These are phyloP conservation scores for Linum trigynum DNA, from an alignment of 345 rosid species.

Conservation along the genomic window DNA sequence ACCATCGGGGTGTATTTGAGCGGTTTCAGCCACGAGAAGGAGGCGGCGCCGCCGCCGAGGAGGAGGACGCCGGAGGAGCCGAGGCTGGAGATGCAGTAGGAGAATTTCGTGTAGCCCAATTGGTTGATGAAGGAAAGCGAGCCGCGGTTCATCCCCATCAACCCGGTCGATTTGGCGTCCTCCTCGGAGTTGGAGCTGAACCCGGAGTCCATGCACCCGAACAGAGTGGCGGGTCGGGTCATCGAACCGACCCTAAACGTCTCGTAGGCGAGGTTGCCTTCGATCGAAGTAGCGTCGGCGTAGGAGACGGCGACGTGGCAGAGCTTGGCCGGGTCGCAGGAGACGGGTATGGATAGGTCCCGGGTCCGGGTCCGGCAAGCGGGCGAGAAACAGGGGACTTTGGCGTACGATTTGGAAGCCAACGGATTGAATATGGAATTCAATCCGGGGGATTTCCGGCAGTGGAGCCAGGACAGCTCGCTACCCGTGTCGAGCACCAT, in stretches of 20 bases:
- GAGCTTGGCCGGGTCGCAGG: slow-evolving; percentile 33
- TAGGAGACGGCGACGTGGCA: slow-evolving; percentile 52
- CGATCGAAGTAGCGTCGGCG: slow-evolving; percentile 49
- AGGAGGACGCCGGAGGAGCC: slow-evolving; percentile 60
- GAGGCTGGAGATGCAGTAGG: slow-evolving; percentile 66
- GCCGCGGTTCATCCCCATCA: slow-evolving; percentile 82
- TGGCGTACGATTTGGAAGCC: slow-evolving; percentile 36
- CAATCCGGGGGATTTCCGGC: slow-evolving; percentile 26
- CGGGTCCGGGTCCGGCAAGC: slow-evolving; percentile 43
- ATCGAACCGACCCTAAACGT: slow-evolving; percentile 39
- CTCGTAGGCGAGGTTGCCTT: slow-evolving; percentile 52
- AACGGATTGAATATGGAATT: slow-evolving; percentile 33
- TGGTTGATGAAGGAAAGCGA: slow-evolving; percentile 64
- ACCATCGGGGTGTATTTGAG: slow-evolving; percentile 58
- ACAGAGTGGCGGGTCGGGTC: slow-evolving; percentile 30
- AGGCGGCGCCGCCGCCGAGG: slow-evolving; percentile 52
- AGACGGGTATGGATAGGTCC: slow-evolving; percentile 38
- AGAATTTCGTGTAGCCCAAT: slow-evolving; percentile 55
- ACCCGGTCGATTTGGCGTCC: slow-evolving; percentile 55
- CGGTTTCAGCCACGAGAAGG: slow-evolving; percentile 36
- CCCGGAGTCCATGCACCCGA: slow-evolving; percentile 76
- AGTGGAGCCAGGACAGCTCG: slow-evolving; percentile 70
- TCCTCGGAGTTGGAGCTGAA: slow-evolving; percentile 48
- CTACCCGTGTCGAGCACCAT: slow-evolving; percentile 81
- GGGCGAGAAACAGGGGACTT: slow-evolving; percentile 36